Evolutionary conservation across 345 rosid genomes (phyloP), one percentile per base, ranked within the genome.

Genomic region (Citrus maxima): DNA sequence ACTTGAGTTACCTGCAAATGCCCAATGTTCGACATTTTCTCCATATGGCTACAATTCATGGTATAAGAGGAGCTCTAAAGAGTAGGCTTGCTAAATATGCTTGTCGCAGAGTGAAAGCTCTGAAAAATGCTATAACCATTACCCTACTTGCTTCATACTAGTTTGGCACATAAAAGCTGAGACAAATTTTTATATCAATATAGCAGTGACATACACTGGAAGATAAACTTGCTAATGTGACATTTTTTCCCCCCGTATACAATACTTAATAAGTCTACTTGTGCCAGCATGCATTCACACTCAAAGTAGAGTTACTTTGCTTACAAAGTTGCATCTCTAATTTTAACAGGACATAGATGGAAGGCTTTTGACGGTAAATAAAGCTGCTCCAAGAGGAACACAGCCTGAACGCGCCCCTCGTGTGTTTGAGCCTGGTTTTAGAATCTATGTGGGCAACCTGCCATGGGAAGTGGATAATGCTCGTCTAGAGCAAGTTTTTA

Each of bases 331-430:
- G 24, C 79, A 68, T 34, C 58, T 73, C 35, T 76, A 27, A 21
- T 59, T 46, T 72, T 54, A 71, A 82, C 87, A 96, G 98, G 95
- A 92, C 75, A 6, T 93, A 67, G 87, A 84, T 38, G 99, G 98
- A 80, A 83, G 99, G 71, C 81, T 86, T 56, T 78, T 93, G 76
- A 91, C 97, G 1, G 99, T 95, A 62, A 91, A 91, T 81, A 93
- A 91, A 88, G 97, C 99, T 78, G 82, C 94, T 83, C 97, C 97
- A 2, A 88, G 92, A 86, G 97, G 98, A 84, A 72, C 94, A 76
- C 86, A 87, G 32, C 82, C 90, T 0, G 94, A 91, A 65, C 98
- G 92, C 7, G 68, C 88, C 14, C 90, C 94, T 55, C 92, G 93
- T 66, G 83, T 51, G 6, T 84, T 74, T 74, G 95, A 91, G 67